Evolutionary conservation across 73 alveolate species (phyloP).

Genomic region (Paramecium octaurelia): DNA sequence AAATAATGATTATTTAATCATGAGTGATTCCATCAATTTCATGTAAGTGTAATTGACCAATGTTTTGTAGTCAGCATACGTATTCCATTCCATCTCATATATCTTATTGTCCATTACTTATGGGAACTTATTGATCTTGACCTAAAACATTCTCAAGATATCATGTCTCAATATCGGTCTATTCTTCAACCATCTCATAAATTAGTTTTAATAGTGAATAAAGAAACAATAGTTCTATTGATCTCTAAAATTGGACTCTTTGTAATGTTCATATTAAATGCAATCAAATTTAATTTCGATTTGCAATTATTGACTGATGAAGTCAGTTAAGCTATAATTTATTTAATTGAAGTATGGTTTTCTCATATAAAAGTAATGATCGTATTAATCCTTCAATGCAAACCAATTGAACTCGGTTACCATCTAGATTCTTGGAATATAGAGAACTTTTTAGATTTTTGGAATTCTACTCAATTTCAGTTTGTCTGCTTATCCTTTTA

Average conservation of each 20-base stretch:
- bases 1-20: slow-evolving; percentile 28
- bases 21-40: slow-evolving; percentile 27
- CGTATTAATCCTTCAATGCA: neutral
- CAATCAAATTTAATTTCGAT: slow-evolving; percentile 5
- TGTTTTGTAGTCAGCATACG: slow-evolving; percentile 4
- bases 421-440: neutral
- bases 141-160: neutral
- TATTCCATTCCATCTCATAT: slow-evolving; percentile 1
- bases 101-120: neutral
- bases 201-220: slow-evolving; percentile 11
- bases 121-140: neutral
- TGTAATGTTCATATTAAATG: neutral
- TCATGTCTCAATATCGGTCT: slow-evolving; percentile 52
- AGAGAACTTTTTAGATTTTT: neutral
- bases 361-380: slow-evolving; percentile 26
- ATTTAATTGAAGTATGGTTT: slow-evolving; percentile 27
- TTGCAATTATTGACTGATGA: neutral
- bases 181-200: slow-evolving; percentile 39
- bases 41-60: neutral
- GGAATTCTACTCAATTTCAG: slow-evolving; percentile 7
- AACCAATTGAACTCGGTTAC: neutral
- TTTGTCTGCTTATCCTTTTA: neutral
- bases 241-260: neutral
- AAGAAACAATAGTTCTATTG: neutral
- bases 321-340: neutral